These are phyloP conservation scores for Ascoidea asiatica DNA, from an alignment of 805 yeast genomes.

Conservation along the genomic window DNA sequence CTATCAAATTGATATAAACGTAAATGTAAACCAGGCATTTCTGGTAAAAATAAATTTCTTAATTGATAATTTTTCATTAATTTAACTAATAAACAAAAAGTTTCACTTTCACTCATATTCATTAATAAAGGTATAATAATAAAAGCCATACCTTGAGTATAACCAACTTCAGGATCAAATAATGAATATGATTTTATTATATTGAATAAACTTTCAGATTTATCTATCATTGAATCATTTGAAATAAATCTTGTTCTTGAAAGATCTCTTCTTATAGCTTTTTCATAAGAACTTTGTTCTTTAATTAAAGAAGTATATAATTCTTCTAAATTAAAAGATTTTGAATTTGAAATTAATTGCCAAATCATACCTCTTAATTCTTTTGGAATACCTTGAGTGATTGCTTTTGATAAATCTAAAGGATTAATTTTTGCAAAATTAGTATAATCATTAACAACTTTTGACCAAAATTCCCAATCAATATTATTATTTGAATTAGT, in stretches of 20 bases:
- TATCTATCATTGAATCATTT: slow-evolving; percentile 32
- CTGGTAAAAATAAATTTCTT: slow-evolving; percentile 66
- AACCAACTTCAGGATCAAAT: slow-evolving; percentile 88
- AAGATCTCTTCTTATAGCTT: slow-evolving; percentile 69
- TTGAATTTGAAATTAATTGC: slow-evolving; percentile 79
- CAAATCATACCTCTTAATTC: slow-evolving; percentile 83
- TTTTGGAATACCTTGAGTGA: slow-evolving; percentile 69
- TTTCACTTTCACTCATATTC: slow-evolving; percentile 72
- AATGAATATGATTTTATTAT: slow-evolving; percentile 76
- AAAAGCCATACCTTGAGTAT: slow-evolving; percentile 97
- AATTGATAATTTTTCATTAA: slow-evolving; percentile 80
- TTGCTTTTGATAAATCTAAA: slow-evolving; percentile 40
- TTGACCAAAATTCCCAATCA: slow-evolving; percentile 85
- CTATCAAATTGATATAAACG: slow-evolving; percentile 85
- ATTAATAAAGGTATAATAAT: slow-evolving; percentile 73
- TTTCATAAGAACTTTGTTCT: slow-evolving; percentile 42
- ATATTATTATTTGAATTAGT: slow-evolving; percentile 19
- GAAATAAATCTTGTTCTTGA: slow-evolving; percentile 77
- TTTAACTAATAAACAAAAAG: slow-evolving; percentile 68
- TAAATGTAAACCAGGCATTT: slow-evolving; percentile 87
- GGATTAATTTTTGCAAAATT: slow-evolving; percentile 50
- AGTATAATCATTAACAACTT: slow-evolving; percentile 67
- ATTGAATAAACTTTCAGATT: slow-evolving; percentile 50
- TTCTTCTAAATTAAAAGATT: slow-evolving; percentile 49
- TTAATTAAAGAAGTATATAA: slow-evolving; percentile 35